Base-by-base conservation (phyloP, 2,329 filamentous ascomycete genomes). In the Fusarium succisae region DNA sequence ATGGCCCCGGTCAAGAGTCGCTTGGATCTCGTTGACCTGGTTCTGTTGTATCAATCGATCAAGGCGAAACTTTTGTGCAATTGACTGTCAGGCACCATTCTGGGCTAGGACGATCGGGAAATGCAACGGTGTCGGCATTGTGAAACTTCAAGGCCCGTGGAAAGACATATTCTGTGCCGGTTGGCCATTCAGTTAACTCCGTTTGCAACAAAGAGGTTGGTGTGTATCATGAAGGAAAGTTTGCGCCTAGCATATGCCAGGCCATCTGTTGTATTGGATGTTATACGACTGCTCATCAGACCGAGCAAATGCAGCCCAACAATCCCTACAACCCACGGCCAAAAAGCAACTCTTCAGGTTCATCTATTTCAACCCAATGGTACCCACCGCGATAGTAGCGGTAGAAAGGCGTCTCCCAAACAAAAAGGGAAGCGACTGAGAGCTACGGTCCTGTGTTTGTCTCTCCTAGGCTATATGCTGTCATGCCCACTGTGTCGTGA, bases 281-380 rank as follows among this genome's bases (percentile, higher is more conserved):
- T 38, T 65, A 26, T 65, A 48, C 66, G 66, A 63, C 38, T 41
- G 38, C 35, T 54, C 47, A 44, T 58, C 28, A 38, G 26, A 43
- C 41, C 20, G 47, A 55, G 64, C 38, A 35, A 63, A 69, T 69
- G 51, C 39, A 69, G 65, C 44, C 65, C 44, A 62, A 70, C 39
- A 62, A 70, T 69, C 41, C 58, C 57, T 70, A 45, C 44, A 63
- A 39, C 41, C 56, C 62, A 53, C 35, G 54, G 45, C 45, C 57
- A 68, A 70, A 71, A 73, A 59, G 71, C 70, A 73, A 73, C 30
- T 47, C 50, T 53, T 59, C 66, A 63, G 70, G 70, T 41, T 51
- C 26, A 43, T 24, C 51, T 45, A 57, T 58, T 72, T 61, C 50
- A 44, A 66, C 70, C 70, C 43, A 73, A 70, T 73, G 43, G 30